Percentiles rank a stretch among this genome's conserved stretches.
phyloP scores from a whole-genome alignment of 2,329 filamentous ascomycete species.

The Fusarium udum region DNA sequence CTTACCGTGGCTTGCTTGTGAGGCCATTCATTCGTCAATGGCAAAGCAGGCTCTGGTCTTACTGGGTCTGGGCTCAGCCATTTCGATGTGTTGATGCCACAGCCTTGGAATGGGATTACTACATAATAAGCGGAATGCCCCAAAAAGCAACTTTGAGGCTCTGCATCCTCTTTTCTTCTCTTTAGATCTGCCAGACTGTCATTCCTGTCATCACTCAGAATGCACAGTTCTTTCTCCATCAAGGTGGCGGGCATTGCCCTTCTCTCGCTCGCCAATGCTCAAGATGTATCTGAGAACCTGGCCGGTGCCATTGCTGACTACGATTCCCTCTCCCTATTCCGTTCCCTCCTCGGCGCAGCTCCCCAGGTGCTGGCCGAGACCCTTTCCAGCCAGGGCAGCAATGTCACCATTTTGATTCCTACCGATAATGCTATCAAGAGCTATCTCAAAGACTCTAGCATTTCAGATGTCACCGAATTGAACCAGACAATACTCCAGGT shows the following conservation, averaged over 20 bases:
- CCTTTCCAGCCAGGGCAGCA: conserved; percentile 1
- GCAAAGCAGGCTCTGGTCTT: background rate
- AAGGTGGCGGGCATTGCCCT: background rate
- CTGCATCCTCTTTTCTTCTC: background rate
- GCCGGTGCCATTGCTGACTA: conserved; percentile 15
- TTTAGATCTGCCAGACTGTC: rapidly evolving
- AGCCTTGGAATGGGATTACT: background rate
- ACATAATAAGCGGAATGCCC: background rate
- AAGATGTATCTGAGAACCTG: conserved; percentile 18
- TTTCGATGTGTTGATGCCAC: background rate
- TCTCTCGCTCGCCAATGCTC: background rate
- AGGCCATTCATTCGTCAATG: background rate
- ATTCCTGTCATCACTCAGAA: background rate
- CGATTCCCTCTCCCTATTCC: conserved; percentile 27
- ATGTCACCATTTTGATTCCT: conserved; percentile 36
- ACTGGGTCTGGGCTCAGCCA: background rate
- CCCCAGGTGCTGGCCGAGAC: background rate
- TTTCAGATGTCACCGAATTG: conserved; percentile 11
- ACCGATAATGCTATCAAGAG: conserved; percentile 30
- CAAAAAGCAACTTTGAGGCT: background rate
- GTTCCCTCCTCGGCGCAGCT: conserved; percentile 1
- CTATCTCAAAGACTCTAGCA: conserved; percentile 12
- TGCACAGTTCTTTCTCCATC: background rate
- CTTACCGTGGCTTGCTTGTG: background rate
- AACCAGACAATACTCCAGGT: background rate